A percentile compares a stretch with the other conserved stretches of the same genome.
These are phyloP conservation scores for Sisymbrium irio DNA, from an alignment of 345 rosid species.

Conservation along the genomic window DNA sequence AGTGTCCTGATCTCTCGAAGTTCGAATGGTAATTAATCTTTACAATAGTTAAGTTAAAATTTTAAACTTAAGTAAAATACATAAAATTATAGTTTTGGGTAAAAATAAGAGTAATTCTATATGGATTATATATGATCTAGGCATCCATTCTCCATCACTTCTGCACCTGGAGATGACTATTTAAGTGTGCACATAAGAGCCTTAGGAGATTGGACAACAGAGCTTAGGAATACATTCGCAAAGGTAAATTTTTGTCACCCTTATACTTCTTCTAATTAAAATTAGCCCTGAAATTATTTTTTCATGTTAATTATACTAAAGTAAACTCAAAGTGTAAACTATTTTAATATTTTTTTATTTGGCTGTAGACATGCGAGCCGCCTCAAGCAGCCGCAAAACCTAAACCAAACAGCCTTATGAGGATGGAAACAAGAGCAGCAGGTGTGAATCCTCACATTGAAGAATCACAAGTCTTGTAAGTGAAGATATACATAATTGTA, in stretches of 20 bases:
- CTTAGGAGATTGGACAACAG: slow-evolving; percentile 92
- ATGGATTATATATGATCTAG: slow-evolving; percentile 30
- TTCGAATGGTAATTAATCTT: slow-evolving; percentile 72
- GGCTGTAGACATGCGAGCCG: slow-evolving; percentile 68
- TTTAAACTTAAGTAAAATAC: neutral
- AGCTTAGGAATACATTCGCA: slow-evolving; percentile 60
- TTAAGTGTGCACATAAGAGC: slow-evolving; percentile 89
- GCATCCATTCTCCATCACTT: slow-evolving; percentile 99
- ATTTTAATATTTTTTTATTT: neutral
- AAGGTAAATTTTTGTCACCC: slow-evolving; percentile 40
- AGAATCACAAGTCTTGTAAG: slow-evolving; percentile 55
- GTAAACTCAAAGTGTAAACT: neutral
- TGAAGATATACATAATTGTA: neutral
- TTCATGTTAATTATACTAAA: neutral
- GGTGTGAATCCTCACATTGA: slow-evolving; percentile 38
- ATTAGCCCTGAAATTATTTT: neutral
- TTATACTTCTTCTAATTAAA: neutral
- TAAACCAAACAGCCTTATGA: slow-evolving; percentile 48
- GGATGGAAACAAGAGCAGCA: slow-evolving; percentile 65
- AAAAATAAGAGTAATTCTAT: too few relatives aligned
- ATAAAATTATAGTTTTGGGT: neutral
- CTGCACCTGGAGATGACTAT: slow-evolving; percentile 86
- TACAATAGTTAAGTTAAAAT: neutral
- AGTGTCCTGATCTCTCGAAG: slow-evolving; percentile 73
- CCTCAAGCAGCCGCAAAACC: slow-evolving; percentile 37